Base-by-base conservation (phyloP, 768 basidiomycete species). In the Suillus luteus region DNA sequence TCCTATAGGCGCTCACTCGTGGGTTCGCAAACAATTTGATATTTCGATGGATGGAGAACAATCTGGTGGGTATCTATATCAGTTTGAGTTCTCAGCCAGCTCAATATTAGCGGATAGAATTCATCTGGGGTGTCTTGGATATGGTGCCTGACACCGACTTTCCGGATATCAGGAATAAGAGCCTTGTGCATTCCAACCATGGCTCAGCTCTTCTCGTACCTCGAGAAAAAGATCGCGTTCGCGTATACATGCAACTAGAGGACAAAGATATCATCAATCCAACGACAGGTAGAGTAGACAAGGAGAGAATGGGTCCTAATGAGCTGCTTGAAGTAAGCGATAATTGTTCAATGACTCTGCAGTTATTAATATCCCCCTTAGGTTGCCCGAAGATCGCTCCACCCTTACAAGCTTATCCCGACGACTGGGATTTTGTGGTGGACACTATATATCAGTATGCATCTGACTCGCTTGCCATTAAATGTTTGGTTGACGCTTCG, bases 11-110 rank as follows among this genome's bases (percentile, higher is more conserved):
- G 91, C 91, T 0, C 91, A 92, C 75, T 92, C 90, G 12, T 93
- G 91, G 90, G 89, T 93, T 27, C 83, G 92, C 31, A 91, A 90
- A 64, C 62, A 75, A 0, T 77, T 91, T 10, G 79, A 80, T 10
- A 87, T 93, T 59, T 70, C 76, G 5, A 89, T 93, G 90, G 85
- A 92, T 64, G 92, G 92, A 7, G 90, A 93, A 72, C 87, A 91
- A 65, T 82, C 72, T 14, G 80, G 82, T 75, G 65, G 69, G 61
- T 65, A 60, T 2, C 19, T n/a, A 40, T 14, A 40, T 24, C 33
- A 33, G 24, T 19, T 5, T 6, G 4, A 4, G 31, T 54, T 38
- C 3, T 22, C 40, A 33, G 15, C 37, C 22, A 48, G n/a, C 46
- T 35, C 27, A 43, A 55, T 57, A 14, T 49, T 7, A 15, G 48